Percentiles rank a stretch among this genome's conserved stretches.
These are phyloP conservation scores for Butyriboletus appendiculatus DNA, from an alignment of 1,284 basidiomycete species.

Conservation along the genomic window DNA sequence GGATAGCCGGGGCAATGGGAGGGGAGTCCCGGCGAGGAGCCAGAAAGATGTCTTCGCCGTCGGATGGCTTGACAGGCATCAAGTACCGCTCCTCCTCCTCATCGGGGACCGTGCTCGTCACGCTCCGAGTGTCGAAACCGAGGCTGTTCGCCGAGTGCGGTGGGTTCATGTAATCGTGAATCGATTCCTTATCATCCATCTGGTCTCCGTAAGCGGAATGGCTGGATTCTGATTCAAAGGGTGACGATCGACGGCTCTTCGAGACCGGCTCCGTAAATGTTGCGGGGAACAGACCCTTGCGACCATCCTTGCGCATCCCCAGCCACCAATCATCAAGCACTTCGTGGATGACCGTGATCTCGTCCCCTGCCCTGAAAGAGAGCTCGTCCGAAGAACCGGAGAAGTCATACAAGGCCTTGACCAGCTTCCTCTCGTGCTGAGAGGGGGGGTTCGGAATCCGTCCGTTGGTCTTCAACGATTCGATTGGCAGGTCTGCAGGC, in stretches of 20 bases:
- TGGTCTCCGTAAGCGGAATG: slow-evolving; percentile 9
- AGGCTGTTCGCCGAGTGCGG: slow-evolving; percentile 32
- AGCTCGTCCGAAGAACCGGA: slow-evolving; percentile 73
- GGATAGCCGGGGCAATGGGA: slow-evolving; percentile 31
- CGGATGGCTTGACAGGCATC: slow-evolving; percentile 27
- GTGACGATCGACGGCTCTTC: slow-evolving; percentile 25
- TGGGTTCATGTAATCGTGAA: slow-evolving; percentile 43
- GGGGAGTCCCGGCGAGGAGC: slow-evolving; percentile 15
- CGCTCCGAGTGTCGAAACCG: slow-evolving; percentile 43
- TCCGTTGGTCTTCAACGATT: slow-evolving; percentile 41
- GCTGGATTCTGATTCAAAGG: slow-evolving; percentile 16
- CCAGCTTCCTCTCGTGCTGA: slow-evolving; percentile 52
- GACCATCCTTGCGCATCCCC: slow-evolving; percentile 64
- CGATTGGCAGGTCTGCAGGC: slow-evolving; percentile 36
- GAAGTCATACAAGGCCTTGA: slow-evolving; percentile 76
- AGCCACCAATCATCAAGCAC: slow-evolving; percentile 87
- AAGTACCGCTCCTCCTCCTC: slow-evolving; percentile 41
- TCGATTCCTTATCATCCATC: slow-evolving; percentile 17
- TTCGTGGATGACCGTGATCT: slow-evolving; percentile 73
- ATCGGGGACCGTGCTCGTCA: slow-evolving; percentile 44
- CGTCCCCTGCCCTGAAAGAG: slow-evolving; percentile 67
- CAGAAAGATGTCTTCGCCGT: slow-evolving; percentile 21
- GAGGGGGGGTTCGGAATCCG: slow-evolving; percentile 52
- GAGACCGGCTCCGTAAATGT: slow-evolving; percentile 63
- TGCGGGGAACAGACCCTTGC: slow-evolving; percentile 75